Evolutionary conservation across 208 protist species (phyloP), one percentile per base, ranked within the genome.

Genomic region (Leishmania guyanensis): DNA sequence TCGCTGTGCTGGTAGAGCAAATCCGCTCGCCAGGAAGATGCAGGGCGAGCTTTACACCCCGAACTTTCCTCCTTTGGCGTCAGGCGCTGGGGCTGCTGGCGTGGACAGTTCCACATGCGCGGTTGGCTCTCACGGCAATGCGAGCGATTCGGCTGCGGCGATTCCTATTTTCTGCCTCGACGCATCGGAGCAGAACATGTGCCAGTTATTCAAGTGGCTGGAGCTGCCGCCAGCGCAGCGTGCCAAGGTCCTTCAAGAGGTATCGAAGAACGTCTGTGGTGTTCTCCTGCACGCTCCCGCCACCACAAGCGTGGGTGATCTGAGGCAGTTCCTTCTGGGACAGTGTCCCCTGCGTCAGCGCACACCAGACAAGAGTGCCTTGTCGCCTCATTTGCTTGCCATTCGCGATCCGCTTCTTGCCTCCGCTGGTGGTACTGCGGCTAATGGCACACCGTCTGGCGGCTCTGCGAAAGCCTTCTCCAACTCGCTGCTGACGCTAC

Each of bases 131-230:
- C 20, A 9, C n/a, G 12, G 12, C 20, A 46, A 17, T 8, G 58
- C 5, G 54, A 39, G 0, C n/a, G 51, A 33, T 39, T 10, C 62
- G 43, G 46, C 46, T 56, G 46, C 51, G 14, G 54, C 6, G 4
- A 51, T 78, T 3, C 64, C 80, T 5, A 56, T 84, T 43, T 84
- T 84, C 17, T 84, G 80, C 48, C 75, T 84, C 22, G 80, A 84
- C 5, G 68, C 72, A 5, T 79, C 80, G 58, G 62, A 62, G 68
- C 48, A 36, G 17, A 79, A 71, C 50, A 39, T 80, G 10, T 20
- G 51, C 53, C 75, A 39, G 48, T n/a, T 84, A 56, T 62, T 69
- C 3, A 29, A 70, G 50, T 29, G 75, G 68, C 22, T 84, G 56
- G 68, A 77, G 58, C 72, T 77, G 54, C 80, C 80, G 1, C 54